Evolutionary conservation across 73 alveolate species (phyloP).

Genomic region (Tetrahymena malaccensis): DNA sequence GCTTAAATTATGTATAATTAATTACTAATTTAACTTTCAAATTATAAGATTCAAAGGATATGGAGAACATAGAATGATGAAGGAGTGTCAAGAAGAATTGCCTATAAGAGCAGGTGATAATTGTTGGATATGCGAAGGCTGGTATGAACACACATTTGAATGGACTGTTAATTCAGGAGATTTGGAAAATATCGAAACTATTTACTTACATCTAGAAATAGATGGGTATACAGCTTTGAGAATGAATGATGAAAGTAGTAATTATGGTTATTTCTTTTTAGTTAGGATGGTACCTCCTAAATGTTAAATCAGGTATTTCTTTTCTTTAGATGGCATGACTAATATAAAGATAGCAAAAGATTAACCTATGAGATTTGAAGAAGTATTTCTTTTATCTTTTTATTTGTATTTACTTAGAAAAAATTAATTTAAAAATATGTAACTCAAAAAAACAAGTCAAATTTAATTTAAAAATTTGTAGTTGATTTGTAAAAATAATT

Average conservation of each 20-base stretch:
- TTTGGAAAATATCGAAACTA: neutral
- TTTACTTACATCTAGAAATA: neutral
- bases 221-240: neutral
- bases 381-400: neutral
- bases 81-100: neutral
- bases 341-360: neutral
- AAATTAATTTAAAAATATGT: too few species aligned
- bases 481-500: too few species aligned
- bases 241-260: neutral
- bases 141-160: constrained; percentile 77
- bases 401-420: too few species aligned
- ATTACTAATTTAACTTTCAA: neutral
- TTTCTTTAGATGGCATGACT: neutral
- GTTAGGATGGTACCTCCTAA: neutral
- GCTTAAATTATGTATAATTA: neutral
- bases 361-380: neutral
- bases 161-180: neutral
- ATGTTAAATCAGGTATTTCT: neutral
- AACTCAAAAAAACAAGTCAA: too few species aligned
- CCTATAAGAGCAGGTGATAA: neutral
- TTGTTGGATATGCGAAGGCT: constrained; percentile 87
- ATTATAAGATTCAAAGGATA: neutral
- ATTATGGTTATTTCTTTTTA: neutral
- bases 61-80: neutral
- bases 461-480: too few species aligned